Evolutionary conservation across 305 asterid genomes (phyloP), one percentile per base, ranked within the genome.

Genomic region (Coffea humblotiana): DNA sequence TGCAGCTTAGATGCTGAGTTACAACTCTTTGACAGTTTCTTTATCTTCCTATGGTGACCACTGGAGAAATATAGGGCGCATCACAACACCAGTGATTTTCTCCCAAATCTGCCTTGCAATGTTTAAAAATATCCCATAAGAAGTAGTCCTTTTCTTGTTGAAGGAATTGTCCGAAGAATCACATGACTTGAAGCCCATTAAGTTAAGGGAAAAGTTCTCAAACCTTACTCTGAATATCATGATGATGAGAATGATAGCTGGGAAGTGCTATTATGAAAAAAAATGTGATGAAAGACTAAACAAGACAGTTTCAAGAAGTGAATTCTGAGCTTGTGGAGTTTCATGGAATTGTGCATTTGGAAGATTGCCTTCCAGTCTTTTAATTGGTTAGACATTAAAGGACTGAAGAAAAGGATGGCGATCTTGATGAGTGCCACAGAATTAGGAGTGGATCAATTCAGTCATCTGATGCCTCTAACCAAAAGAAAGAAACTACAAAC

Each of bases 31-130:
- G 35, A 77, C 84, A 10, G 54, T 85, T 0, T 75, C 83, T 12
- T 23, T 81, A 18, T 75, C 87, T n/a, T 72, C 88, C 6, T 88
- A 85, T 18, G 88, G 89, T 1, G 82, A 83, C 16, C 86, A 77
- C 29, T 88, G 87, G 89, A 71, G 84, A 21, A 81, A 82, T 61
- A 66, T 80, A 1, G 77, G 89, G 13, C 85, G 85, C 6, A 60
- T 86, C 0, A 79, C 83, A 1, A 56, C 85, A 0, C 1, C 78
- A 1, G 89, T 86, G 27, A 70, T 84, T 37, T 79, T 86, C 1
- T 84, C 84, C 12, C 52, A 86, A 1, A 29, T 73, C 6, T 82
- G 88, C 0, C 71, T 88, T 13, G 60, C 82, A 8, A 23, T 37
- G 79, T 86, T 80, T 6, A 72, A 49, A 8, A 35, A 35, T 25